Percentiles rank a stretch among this genome's conserved stretches.
Evolutionary conservation across 495 filamentous ascomycete species (phyloP).

Genomic region (Ascobolus immersus): DNA sequence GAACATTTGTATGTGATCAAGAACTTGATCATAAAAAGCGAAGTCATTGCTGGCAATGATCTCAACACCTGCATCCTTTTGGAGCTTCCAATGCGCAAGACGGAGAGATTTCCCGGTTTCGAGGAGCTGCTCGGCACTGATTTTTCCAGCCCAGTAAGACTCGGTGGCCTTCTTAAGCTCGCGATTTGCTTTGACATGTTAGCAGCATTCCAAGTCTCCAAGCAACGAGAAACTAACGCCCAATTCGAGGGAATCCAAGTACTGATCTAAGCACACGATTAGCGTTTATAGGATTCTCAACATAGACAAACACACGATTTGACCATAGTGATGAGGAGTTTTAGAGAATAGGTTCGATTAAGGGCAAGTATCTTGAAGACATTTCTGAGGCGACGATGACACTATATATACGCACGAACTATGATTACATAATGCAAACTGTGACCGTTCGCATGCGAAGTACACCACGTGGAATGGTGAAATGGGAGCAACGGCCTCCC

Average conservation of each 20-base stretch:
- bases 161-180: constrained; percentile 99
- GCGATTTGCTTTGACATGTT: constrained; percentile 39
- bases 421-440: too few species aligned
- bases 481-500: too few species aligned
- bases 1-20: constrained; percentile 97
- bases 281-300: background rate
- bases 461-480: too few species aligned
- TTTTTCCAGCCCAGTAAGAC: constrained; percentile 86
- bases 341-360: too few species aligned
- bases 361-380: too few species aligned
- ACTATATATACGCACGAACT: too few species aligned
- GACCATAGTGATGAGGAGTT: too few species aligned
- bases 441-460: too few species aligned
- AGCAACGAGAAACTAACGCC: constrained; percentile 18
- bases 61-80: constrained; percentile 90
- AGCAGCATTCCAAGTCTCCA: background rate
- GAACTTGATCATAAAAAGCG: constrained; percentile 92
- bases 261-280: constrained; percentile 23
- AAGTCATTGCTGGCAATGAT: constrained; percentile 99
- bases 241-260: constrained; percentile 83
- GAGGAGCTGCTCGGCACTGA: constrained; percentile 65
- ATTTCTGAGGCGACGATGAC: too few species aligned
- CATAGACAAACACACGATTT: constrained; percentile 11
- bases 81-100: constrained; percentile 94
- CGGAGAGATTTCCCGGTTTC: constrained; percentile 88